A percentile compares a stretch with the other conserved stretches of the same genome.
Conservation (phyloP, 352 stramenopile species). For the Globisporangium irregulare region DNA sequence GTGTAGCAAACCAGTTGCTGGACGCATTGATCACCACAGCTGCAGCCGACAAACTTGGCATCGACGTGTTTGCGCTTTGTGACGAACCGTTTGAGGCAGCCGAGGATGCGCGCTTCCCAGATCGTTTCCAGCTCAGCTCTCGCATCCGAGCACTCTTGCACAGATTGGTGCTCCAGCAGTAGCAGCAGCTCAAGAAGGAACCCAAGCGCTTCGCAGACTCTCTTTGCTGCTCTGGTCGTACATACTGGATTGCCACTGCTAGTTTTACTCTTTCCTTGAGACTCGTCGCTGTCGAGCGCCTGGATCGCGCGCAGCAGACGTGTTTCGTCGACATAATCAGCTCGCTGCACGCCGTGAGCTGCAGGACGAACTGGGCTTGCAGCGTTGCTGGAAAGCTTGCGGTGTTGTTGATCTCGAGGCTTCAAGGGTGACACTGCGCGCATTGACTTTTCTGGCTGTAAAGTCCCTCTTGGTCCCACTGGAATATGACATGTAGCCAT, state of each 20-base stretch:
- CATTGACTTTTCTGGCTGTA: conserved; percentile 1
- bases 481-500: neutral
- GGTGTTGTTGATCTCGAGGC: neutral
- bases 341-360: neutral
- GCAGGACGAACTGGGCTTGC: neutral
- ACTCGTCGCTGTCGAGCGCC: conserved; percentile 25
- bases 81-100: conserved; percentile 38
- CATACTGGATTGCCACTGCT: neutral
- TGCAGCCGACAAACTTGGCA: conserved; percentile 14
- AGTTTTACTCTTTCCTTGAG: neutral
- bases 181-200: conserved; percentile 30
- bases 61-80: conserved; percentile 4
- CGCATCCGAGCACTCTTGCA: neutral
- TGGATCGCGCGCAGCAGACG: conserved; percentile 43
- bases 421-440: conserved; percentile 4
- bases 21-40: conserved; percentile 23
- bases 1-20: conserved; percentile 23
- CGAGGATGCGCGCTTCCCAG: conserved; percentile 34
- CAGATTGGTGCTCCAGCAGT: conserved; percentile 18
- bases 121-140: conserved; percentile 27
- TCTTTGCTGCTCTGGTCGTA: neutral
- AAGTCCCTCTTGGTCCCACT: no score
- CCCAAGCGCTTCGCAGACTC: conserved; percentile 21
- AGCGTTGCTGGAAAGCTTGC: neutral
- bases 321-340: conserved; percentile 20